Evolutionary conservation across 116 monocot species (phyloP).

Genomic region (Dioscorea cayenensis): DNA sequence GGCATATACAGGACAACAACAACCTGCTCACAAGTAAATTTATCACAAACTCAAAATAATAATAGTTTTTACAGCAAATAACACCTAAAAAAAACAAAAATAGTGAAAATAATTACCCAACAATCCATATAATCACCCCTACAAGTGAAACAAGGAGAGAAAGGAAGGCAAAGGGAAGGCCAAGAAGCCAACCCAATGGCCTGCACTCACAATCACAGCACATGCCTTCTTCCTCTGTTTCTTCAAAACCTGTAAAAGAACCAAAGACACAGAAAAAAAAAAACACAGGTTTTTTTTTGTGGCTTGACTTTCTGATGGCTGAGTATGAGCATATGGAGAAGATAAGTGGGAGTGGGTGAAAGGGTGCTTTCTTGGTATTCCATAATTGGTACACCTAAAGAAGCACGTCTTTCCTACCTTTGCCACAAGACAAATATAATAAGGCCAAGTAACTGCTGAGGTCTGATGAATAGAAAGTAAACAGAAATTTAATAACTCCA

Average conservation of each 20-base stretch:
- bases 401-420: not conserved
- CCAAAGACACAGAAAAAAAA: no score
- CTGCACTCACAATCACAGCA: conserved; percentile 85
- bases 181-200: conserved; percentile 88
- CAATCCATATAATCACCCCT: conserved; percentile 82
- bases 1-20: conserved; percentile 87
- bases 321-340: not conserved
- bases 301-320: not conserved
- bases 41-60: not conserved
- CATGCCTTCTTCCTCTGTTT: conserved; percentile 24
- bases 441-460: not conserved
- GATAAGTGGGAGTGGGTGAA: not conserved
- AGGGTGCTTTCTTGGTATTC: not conserved
- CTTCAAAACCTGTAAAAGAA: not conserved
- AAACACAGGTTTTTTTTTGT: no score
- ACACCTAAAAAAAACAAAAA: not conserved
- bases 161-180: conserved; percentile 92
- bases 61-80: not conserved
- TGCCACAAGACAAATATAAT: not conserved
- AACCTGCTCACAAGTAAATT: conserved; percentile 30
- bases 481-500: not conserved
- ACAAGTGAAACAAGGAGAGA: conserved; percentile 75
- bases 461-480: not conserved
- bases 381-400: not conserved
- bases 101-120: conserved; percentile 38